Evolutionary conservation across 2,329 filamentous ascomycete genomes (phyloP), one percentile per base, ranked within the genome.

Genomic region (Fusarium pseudocircinatum): DNA sequence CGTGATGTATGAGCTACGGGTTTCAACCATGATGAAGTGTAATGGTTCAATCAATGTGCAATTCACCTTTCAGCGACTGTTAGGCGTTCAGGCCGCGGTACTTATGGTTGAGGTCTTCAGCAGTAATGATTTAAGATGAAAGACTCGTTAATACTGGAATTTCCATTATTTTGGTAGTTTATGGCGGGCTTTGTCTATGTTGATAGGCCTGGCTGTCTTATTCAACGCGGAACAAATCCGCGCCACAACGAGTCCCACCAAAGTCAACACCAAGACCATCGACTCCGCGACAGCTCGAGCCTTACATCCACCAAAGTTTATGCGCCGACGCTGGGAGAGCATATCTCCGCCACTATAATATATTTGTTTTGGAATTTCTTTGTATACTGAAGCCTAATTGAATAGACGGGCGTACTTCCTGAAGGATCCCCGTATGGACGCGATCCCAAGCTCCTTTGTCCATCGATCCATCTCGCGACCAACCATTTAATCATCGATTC

Each of bases 231-330:
- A 74, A 74, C 61, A 32, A 32, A 57, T 66, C 71, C 71, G 71
- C 71, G 37, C 49, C n/a, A 49, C 43, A 42, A 18, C 39, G 13
- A 30, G 67, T 60, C 64, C 71, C 68, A 72, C 67, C 59, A 61
- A 60, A 26, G 59, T 62, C 54, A 68, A 72, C 63, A 52, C 37
- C 24, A 43, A 50, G 58, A 28, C 34, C 34, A 53, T 36, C 56
- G 47, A 54, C 44, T 72, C 36, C 59, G 67, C 70, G 70, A 67
- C 54, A 63, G 70, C 47, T 74, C 37, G 62, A 73, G 67, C 67
- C 64, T 59, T 30, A 60, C 50, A 60, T 32, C 54, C 36, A 40
- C 62, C 56, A 44, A 49, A 63, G 57, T 63, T 18, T 60, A 69
- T 69, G 67, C 65, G 67, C 69, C 40, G 60, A 66, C 30, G 30